Evolutionary conservation across 129 eudicot genomes (phyloP).

Genomic region (Centella asiatica): DNA sequence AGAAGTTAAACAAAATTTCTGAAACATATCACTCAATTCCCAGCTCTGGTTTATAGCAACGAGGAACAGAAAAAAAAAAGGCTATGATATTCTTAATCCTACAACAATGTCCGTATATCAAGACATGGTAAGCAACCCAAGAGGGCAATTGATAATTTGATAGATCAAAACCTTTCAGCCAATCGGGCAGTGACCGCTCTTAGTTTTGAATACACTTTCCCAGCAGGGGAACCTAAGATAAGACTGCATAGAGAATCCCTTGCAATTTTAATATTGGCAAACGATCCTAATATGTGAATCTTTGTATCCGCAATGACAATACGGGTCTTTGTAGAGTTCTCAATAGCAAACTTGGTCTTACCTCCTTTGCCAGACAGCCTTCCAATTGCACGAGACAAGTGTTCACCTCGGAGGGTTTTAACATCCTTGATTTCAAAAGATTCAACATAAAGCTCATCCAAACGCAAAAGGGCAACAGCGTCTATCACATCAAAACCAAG

Average conservation of each 20-base stretch:
- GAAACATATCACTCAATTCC: no score
- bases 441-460: constrained; percentile 76
- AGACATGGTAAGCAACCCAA: no score
- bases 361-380: constrained; percentile 78
- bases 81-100: no score
- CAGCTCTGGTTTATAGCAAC: no score
- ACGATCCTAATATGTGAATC: constrained; percentile 75
- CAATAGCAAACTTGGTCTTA: constrained; percentile 61
- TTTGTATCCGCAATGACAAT: constrained; percentile 69
- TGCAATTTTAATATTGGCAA: constrained; percentile 61
- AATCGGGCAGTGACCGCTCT: constrained; percentile 60
- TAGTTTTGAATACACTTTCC: constrained; percentile 63
- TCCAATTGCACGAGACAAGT: constrained; percentile 66
- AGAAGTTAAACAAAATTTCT: no score
- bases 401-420: constrained; percentile 62
- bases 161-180: constrained; percentile 58
- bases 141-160: no score
- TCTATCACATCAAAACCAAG: constrained; percentile 69
- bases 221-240: constrained; percentile 64
- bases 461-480: constrained; percentile 51
- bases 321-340: constrained; percentile 66
- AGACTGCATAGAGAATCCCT: constrained; percentile 64
- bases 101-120: no score
- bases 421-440: constrained; percentile 78
- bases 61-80: no score